These are phyloP conservation scores for Termitomyces sp. DNA, from an alignment of 768 basidiomycete species.

Conservation along the genomic window DNA sequence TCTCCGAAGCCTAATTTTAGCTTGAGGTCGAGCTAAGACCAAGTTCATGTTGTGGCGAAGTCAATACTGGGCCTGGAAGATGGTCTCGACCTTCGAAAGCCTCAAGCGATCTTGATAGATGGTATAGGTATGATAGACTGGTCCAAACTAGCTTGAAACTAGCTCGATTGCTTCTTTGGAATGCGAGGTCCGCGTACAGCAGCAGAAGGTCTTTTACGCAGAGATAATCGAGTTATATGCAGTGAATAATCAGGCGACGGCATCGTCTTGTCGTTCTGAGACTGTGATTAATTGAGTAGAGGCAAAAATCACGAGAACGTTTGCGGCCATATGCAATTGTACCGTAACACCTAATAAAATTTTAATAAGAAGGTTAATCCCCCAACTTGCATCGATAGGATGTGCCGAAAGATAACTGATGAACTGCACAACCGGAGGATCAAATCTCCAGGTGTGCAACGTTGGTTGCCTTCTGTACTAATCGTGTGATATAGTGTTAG, in stretches of 20 bases:
- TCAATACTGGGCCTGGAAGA: not conserved
- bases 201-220: not conserved
- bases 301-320: too few relatives aligned
- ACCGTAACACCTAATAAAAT: too few relatives aligned
- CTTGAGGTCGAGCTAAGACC: not conserved
- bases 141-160: not conserved
- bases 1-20: not conserved
- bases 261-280: not conserved
- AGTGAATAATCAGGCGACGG: not conserved
- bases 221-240: not conserved
- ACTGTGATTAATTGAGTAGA: not conserved
- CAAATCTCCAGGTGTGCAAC: too few relatives aligned
- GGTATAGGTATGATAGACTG: not conserved
- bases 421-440: too few relatives aligned
- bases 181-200: not conserved
- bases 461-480: not conserved
- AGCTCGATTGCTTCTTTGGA: not conserved
- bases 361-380: too few relatives aligned
- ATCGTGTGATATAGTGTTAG: not conserved
- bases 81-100: not conserved
- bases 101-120: not conserved
- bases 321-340: too few relatives aligned
- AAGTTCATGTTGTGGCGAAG: not conserved
- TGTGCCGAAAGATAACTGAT: too few relatives aligned
- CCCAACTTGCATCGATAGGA: too few relatives aligned